Base-by-base conservation (phyloP, 352 stramenopile genomes). In the Detonula confervacea region DNA sequence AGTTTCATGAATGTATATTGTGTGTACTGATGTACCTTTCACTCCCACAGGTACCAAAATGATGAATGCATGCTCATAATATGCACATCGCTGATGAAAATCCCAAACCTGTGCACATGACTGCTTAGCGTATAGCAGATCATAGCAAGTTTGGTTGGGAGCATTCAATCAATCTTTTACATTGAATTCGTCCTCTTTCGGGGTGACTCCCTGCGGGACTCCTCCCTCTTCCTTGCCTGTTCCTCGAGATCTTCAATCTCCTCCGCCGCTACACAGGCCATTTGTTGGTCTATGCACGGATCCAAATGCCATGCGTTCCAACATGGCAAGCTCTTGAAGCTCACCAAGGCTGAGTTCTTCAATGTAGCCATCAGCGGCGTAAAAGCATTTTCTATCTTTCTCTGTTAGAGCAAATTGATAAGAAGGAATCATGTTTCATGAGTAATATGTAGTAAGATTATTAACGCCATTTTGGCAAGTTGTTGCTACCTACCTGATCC, bases 291-390 rank as follows among this genome's bases (percentile, higher is more conserved):
- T 37, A n/a, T n/a, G n/a, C n/a, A 46, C 18, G 27, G 12, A 39
- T 22, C 42, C 14, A 51, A 29, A 69, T 49, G 42, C 42, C 29
- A 59, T 47, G 9, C 42, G 55, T 47, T 60, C 55, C 29, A 68
- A 42, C 14, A 47, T 2, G 30, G 30, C 46, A 49, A 66, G 47
- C 9, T 14, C 14, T 33, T 69, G 16, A 0, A 77, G 68, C 8
- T 69, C 56, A 49, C 39, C 27, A 44, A 68, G 27, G 56, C 68
- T 69, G 24, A 77, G 44, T 25, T 77, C 68, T 44, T 77, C 68
- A 24, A 77, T 59, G 56, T 60, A 67, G n/a, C 68, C 68, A 61
- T 77, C 47, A 29, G 44, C 29, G 54, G 46, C 52, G 25, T 69
- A 77, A 25, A 64, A 64, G 27, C 52, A 64, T 14, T 49, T 64